Conservation (phyloP, 75 land plant genomes). For the Cryptomeria japonica region DNA sequence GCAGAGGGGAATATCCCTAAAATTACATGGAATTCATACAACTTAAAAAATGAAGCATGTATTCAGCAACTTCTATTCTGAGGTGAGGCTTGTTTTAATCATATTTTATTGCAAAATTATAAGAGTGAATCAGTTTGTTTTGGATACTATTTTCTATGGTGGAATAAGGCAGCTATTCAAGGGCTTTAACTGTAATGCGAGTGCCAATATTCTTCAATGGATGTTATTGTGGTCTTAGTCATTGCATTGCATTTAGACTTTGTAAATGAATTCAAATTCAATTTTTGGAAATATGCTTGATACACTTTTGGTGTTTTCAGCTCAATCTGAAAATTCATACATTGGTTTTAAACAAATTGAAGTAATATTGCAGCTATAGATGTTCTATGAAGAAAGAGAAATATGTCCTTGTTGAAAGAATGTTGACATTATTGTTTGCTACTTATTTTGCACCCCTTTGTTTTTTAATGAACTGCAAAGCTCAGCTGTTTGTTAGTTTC, state of each 20-base stretch:
- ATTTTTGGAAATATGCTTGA: neutral
- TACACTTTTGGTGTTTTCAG: neutral
- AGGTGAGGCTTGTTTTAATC: neutral
- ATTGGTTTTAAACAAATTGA: too few species aligned
- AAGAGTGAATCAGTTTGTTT: neutral
- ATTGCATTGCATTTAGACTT: neutral
- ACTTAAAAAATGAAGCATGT: neutral
- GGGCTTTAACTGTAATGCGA: neutral
- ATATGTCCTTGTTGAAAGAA: neutral
- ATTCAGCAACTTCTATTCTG: neutral
- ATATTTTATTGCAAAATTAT: neutral
- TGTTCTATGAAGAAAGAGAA: neutral
- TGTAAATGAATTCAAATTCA: too few species aligned
- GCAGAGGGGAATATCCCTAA: constrained; percentile 53
- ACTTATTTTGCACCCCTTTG: neutral
- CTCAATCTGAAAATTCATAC: neutral
- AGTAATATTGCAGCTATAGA: too few species aligned
- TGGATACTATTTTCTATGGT: neutral
- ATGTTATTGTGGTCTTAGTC: neutral
- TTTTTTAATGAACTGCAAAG: neutral
- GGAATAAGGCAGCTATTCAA: neutral
- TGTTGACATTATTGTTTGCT: neutral
- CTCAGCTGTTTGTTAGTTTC: neutral
- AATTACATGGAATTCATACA: neutral
- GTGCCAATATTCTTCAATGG: neutral